These are phyloP conservation scores for Zygosaccharomyces pseudobailii DNA, from an alignment of 1,139 yeast species.

Conservation along the genomic window DNA sequence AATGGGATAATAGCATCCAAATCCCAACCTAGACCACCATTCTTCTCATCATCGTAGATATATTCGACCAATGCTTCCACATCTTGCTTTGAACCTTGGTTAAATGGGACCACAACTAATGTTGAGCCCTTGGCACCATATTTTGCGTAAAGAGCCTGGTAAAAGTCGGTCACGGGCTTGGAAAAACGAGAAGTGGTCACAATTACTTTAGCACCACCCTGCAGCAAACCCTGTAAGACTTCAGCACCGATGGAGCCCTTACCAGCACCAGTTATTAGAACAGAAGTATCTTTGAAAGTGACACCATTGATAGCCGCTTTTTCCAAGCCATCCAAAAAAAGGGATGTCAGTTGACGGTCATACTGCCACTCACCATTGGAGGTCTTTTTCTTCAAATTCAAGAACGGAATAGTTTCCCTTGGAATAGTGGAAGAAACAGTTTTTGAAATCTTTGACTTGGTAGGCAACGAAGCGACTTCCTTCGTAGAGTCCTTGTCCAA, in stretches of 20 bases:
- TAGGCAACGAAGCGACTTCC: slow-evolving; percentile 81
- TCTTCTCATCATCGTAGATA: slow-evolving; percentile 75
- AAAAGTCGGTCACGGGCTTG: slow-evolving; percentile 89
- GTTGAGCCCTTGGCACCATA: slow-evolving; percentile 90
- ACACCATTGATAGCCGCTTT: slow-evolving; percentile 90
- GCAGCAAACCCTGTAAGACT: slow-evolving; percentile 84
- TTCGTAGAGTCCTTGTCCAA: slow-evolving; percentile 61
- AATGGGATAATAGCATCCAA: slow-evolving; percentile 93
- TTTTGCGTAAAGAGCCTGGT: slow-evolving; percentile 88
- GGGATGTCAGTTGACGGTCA: slow-evolving; percentile 70
- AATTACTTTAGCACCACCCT: slow-evolving; percentile 97
- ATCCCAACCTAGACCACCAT: slow-evolving; percentile 97
- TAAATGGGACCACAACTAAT: slow-evolving; percentile 93
- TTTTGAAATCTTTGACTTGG: slow-evolving; percentile 60
- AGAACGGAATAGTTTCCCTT: slow-evolving; percentile 88
- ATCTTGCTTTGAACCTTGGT: slow-evolving; percentile 95
- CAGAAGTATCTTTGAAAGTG: slow-evolving; percentile 82
- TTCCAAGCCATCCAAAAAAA: slow-evolving; percentile 86
- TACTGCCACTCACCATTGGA: slow-evolving; percentile 77
- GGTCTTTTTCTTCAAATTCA: slow-evolving; percentile 78
- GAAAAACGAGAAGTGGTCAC: slow-evolving; percentile 96
- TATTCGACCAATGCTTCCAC: slow-evolving; percentile 79
- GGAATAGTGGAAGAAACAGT: slow-evolving; percentile 73
- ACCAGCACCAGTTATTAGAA: slow-evolving; percentile 96
- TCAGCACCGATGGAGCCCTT: slow-evolving; percentile 99